Base-by-base conservation (phyloP, 352 stramenopile genomes). In the Phytophthora pisi region DNA sequence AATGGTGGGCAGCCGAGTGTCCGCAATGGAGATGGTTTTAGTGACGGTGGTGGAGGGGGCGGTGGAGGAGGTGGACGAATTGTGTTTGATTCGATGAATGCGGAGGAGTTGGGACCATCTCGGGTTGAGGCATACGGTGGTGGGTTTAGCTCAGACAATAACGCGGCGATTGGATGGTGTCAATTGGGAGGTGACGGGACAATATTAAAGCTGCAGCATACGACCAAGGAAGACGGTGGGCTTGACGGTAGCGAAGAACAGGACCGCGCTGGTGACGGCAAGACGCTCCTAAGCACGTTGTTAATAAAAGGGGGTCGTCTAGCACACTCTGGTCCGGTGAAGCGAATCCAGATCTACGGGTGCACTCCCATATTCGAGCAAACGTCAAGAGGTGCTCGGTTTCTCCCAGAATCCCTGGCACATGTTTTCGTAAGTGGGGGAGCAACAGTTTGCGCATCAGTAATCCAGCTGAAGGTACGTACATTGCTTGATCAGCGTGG, bases 121-220 rank as follows among this genome's bases (percentile, higher is more conserved):
- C 57, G 56, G 10, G 70, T 91, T 8, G 66, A 80, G 59, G 82
- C 82, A 1, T 89, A 80, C 51, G 82, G 82, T 34, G 82, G 82
- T 8, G 82, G 82, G 0, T 70, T 72, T 16, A 73, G 43, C 16
- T 59, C 72, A 5, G 65, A 58, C 47, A 70, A 51, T 16, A 81
- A 76, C 49, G 9, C 57, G 20, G 59, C 66, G 4, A 79, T 93
- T 24, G 66, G 75, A 40, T 94, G 88, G 88, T 96, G 88, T 26
- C 88, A 96, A 50, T 70, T 93, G 13, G 88, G 86, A 36, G 85
- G 80, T 36, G 86, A 92, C 30, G 88, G 88, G 13, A 91, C 88
- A 3, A 92, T 94, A 54, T 49, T 94, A 6, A 89, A 89, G 42
- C 20, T 82, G 16, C 78, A 84, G 24, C 76, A 86, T 61, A 68